Evolutionary conservation across 768 basidiomycete species (phyloP).

Genomic region (Tulasnella sp.): DNA sequence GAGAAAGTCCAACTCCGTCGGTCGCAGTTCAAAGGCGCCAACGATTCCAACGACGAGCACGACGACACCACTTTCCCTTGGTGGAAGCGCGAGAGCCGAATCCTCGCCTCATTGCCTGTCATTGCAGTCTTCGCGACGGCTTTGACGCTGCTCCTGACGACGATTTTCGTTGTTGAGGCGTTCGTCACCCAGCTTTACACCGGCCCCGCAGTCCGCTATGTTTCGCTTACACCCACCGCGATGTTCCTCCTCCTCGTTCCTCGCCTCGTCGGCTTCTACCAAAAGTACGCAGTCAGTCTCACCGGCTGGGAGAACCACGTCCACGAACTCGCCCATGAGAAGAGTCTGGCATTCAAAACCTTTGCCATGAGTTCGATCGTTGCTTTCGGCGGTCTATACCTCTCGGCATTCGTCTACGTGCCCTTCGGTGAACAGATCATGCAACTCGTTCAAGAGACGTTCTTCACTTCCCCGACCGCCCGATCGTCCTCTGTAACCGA

Average conservation of each 20-base stretch:
- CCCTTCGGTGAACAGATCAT: slow-evolving; percentile 87
- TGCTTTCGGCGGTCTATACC: slow-evolving; percentile 83
- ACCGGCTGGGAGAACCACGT: slow-evolving; percentile 92
- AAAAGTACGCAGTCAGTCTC: slow-evolving; percentile 59
- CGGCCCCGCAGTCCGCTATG: slow-evolving; percentile 73
- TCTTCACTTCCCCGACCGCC: slow-evolving; percentile 29
- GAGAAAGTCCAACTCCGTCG: slow-evolving; percentile 72
- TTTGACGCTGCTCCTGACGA: slow-evolving; percentile 67
- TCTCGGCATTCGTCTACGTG: slow-evolving; percentile 94
- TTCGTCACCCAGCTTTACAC: slow-evolving; percentile 86
- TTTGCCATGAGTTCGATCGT: slow-evolving; percentile 87
- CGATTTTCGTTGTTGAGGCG: slow-evolving; percentile 83
- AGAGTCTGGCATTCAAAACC: slow-evolving; percentile 82
- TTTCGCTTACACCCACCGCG: slow-evolving; percentile 82
- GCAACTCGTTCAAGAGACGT: slow-evolving; percentile 45
- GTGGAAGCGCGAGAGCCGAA: slow-evolving; percentile 70
- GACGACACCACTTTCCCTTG: slow-evolving; percentile 47
- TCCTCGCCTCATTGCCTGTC: slow-evolving; percentile 65
- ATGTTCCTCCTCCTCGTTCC: slow-evolving; percentile 81
- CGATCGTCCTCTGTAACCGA: slow-evolving; percentile 17
- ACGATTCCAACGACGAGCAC: slow-evolving; percentile 34
- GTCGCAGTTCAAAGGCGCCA: slow-evolving; percentile 49
- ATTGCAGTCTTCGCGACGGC: slow-evolving; percentile 68
- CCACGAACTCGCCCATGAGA: slow-evolving; percentile 69
- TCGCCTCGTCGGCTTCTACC: slow-evolving; percentile 68